A percentile compares a stretch with the other conserved stretches of the same genome.
Conservation (phyloP, 2,329 filamentous ascomycete species). For the Fusarium concolor region DNA sequence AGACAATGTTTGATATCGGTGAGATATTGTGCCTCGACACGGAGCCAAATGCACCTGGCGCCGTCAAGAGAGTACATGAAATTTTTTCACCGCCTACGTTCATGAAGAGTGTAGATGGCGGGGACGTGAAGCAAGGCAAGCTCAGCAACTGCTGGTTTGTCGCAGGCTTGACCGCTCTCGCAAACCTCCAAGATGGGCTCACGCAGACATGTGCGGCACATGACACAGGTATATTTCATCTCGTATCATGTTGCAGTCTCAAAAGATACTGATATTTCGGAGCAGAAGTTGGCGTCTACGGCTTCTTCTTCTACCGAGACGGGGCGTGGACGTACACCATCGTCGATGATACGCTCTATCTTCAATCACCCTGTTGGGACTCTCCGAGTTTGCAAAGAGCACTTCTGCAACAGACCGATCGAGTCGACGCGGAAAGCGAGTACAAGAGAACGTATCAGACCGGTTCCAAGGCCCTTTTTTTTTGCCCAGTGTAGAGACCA, state of each 20-base stretch:
- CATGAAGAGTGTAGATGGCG: not conserved
- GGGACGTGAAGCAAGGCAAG: not conserved
- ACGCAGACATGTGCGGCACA: not conserved
- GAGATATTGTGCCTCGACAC: not conserved
- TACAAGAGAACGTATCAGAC: conserved; percentile 79
- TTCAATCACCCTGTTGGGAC: conserved; percentile 85
- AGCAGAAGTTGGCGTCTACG: conserved; percentile 80
- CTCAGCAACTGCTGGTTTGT: conserved; percentile 4
- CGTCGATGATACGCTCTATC: conserved; percentile 89
- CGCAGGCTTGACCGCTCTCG: not conserved
- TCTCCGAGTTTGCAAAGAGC: conserved; percentile 80
- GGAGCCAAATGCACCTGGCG: not conserved
- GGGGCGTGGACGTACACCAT: conserved; percentile 94
- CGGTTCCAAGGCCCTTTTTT: conserved; percentile 78
- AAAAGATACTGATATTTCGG: not conserved
- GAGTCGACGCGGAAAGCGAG: conserved; percentile 76
- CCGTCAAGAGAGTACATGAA: conserved; percentile 1
- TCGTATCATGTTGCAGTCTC: not conserved
- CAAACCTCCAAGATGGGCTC: not conserved
- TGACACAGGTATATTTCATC: not conserved
- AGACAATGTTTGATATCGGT: not conserved
- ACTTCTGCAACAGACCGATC: conserved; percentile 79
- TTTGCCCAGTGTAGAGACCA: conserved; percentile 80
- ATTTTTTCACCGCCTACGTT: not conserved
- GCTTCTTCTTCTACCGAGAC: conserved; percentile 88